phyloP scores from a whole-genome alignment of 176 grass and related monocot species.

The Calamus simplicifolius region DNA sequence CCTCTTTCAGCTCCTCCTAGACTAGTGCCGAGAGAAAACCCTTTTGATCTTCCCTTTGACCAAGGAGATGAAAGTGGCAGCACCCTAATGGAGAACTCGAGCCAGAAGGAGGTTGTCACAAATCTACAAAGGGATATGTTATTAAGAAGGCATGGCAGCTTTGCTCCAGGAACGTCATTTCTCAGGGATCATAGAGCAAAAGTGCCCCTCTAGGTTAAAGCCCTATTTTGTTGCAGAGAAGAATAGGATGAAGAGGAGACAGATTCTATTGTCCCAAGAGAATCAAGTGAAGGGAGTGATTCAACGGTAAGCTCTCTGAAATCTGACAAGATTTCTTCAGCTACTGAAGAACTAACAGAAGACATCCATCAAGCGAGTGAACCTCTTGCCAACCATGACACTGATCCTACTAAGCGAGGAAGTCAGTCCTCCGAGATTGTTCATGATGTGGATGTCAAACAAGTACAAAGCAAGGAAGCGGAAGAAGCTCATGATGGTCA shows the following conservation, averaged over 20 bases:
- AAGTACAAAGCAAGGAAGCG: conserved; percentile 25
- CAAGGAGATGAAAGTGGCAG: conserved; percentile 8
- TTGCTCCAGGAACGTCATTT: conserved; percentile 21
- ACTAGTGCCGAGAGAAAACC: conserved; percentile 22
- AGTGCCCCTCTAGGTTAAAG: conserved; percentile 18
- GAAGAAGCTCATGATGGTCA: conserved; percentile 20
- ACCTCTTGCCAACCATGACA: conserved; percentile 15
- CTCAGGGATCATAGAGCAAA: conserved; percentile 8
- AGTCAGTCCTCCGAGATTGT: too few species aligned
- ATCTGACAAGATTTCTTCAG: conserved; percentile 22
- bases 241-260: conserved; percentile 24
- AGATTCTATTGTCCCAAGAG: conserved; percentile 4
- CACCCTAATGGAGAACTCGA: conserved; percentile 11
- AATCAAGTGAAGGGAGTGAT: conserved; percentile 8
- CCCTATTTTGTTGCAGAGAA: conserved; percentile 36
- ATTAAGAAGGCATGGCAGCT: conserved; percentile 19
- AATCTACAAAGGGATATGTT: conserved; percentile 5
- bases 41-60: too few species aligned
- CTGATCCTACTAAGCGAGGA: conserved; percentile 7
- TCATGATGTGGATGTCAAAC: too few species aligned
- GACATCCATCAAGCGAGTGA: conserved; percentile 9
- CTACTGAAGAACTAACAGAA: conserved; percentile 21
- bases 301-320: conserved; percentile 27
- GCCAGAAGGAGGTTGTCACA: neutral
- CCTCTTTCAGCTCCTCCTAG: conserved; percentile 52